Base-by-base conservation (phyloP, 495 filamentous ascomycete genomes). In the Neurospora pannonica region DNA sequence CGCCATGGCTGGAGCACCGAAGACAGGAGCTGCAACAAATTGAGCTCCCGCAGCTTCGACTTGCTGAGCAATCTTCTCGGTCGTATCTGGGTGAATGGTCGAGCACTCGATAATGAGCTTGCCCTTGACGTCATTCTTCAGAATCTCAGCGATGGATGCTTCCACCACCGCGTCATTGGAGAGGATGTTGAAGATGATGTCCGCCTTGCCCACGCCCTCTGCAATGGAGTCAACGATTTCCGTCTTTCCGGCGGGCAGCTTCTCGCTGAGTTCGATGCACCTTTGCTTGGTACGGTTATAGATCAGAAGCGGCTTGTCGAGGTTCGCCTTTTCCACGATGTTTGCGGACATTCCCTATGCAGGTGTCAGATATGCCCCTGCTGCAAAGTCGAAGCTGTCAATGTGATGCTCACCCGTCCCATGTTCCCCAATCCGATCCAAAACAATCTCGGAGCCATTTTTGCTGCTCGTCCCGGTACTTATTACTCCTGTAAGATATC, bases 371-470 rank as follows among this genome's bases (percentile, higher is more conserved):
- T 62, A 60, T 71, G 46, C 69, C 19, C 40, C 24, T 67, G 67
- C 43, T 31, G 38, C 17, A 72, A 76, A 42, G 36, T 10, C 21
- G 24, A 19, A 19, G 15, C 34, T 71, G 62, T n/a, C 43, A 67
- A 37, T 37, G 6, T 70, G 17, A 37, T 43, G 85, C 89, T 85
- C 85, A 94, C 93, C 74, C 92, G 86, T 75, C 94, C 94, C 88
- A 97, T 97, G 81, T 97, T 97, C 10, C 94, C 94, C 72, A 97
- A 85, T 71, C 94, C 94, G 72, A 97, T 92, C 90, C 91, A 97
- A 78, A 94, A 85, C 70, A 94, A 70, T 79, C 88, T 89, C 75
- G 89, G 87, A 70, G 89, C 84, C 89, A 92, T 91, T 11, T 62
- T 81, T 34, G 39, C 43, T 38, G 28, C 42, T 34, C 70, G 46